A percentile compares a stretch with the other conserved stretches of the same genome.
These are phyloP conservation scores for Dactylellina parvicollis DNA, from an alignment of 2,329 filamentous ascomycete species.

Conservation along the genomic window DNA sequence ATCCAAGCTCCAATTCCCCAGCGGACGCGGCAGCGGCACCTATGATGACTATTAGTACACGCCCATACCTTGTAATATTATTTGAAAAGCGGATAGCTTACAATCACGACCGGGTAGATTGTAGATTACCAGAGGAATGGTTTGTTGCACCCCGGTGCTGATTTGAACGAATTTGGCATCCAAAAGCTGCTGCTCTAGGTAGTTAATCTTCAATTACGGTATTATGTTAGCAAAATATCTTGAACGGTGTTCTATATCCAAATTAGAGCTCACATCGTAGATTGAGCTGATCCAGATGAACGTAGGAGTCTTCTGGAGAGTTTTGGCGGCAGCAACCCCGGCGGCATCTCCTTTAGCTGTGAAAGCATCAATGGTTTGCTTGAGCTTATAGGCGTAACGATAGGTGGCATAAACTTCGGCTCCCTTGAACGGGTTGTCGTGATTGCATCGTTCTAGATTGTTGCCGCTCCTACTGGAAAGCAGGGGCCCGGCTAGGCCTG, in stretches of 20 bases:
- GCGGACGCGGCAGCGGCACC: slow-evolving; percentile 66
- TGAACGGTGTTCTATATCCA: neutral
- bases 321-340: slow-evolving; percentile 62
- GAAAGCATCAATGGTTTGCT: slow-evolving; percentile 62
- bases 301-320: slow-evolving; percentile 62
- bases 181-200: slow-evolving; percentile 58
- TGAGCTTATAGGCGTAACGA: slow-evolving; percentile 63
- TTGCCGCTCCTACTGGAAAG: slow-evolving; percentile 37
- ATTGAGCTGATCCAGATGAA: slow-evolving; percentile 64
- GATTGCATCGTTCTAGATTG: slow-evolving; percentile 53
- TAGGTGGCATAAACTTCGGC: slow-evolving; percentile 65
- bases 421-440: slow-evolving; percentile 64
- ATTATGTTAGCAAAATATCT: slow-evolving; percentile 6
- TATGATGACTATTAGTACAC: slow-evolving; percentile 13
- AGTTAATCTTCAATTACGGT: slow-evolving; percentile 19
- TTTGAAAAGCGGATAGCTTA: slow-evolving; percentile 21
- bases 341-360: slow-evolving; percentile 60
- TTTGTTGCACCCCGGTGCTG: slow-evolving; percentile 61
- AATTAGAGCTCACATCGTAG: slow-evolving; percentile 58
- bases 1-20: slow-evolving; percentile 66
- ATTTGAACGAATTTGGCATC: slow-evolving; percentile 61
- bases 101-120: slow-evolving; percentile 65
- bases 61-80: neutral
- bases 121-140: slow-evolving; percentile 64
- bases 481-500: slow-evolving; percentile 17